Evolutionary conservation across 805 yeast genomes (phyloP).

Genomic region (Candida maltosa): DNA sequence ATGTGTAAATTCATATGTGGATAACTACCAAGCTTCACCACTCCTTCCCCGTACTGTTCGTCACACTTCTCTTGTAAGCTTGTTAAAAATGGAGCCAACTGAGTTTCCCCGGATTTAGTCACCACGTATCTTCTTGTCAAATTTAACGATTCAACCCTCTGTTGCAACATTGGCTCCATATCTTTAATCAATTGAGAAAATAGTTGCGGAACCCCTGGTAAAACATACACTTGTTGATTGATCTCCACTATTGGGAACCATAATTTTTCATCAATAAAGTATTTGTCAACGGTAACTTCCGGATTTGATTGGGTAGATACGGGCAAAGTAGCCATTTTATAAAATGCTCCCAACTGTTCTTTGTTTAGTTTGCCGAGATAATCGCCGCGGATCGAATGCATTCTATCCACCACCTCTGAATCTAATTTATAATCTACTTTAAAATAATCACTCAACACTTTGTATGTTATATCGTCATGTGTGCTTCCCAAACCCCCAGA

Average conservation of each 20-base stretch:
- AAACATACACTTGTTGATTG: conserved; percentile 59
- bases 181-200: conserved; percentile 54
- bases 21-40: conserved; percentile 76
- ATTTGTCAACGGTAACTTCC: conserved; percentile 35
- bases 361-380: conserved; percentile 26
- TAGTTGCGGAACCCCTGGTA: conserved; percentile 83
- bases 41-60: conserved; percentile 21
- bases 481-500: conserved; percentile 83
- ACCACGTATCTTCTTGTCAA: conserved; percentile 54
- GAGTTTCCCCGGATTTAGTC: conserved; percentile 60
- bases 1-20: conserved; percentile 68
- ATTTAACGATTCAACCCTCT: conserved; percentile 15
- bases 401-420: conserved; percentile 54
- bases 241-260: conserved; percentile 87
- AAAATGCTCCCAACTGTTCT: conserved; percentile 57
- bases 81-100: conserved; percentile 62
- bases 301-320: conserved; percentile 4
- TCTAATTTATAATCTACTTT: conserved; percentile 50
- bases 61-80: conserved; percentile 45
- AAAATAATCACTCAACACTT: conserved; percentile 66
- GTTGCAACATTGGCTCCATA: conserved; percentile 32
- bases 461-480: conserved; percentile 86
- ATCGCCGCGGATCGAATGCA: conserved; percentile 48
- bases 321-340: conserved; percentile 82
- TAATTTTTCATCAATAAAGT: conserved; percentile 43